Percentiles rank a stretch among this genome's conserved stretches.
phyloP scores from a whole-genome alignment of 148 eudicot genomes.

The Agrostemma githago region DNA sequence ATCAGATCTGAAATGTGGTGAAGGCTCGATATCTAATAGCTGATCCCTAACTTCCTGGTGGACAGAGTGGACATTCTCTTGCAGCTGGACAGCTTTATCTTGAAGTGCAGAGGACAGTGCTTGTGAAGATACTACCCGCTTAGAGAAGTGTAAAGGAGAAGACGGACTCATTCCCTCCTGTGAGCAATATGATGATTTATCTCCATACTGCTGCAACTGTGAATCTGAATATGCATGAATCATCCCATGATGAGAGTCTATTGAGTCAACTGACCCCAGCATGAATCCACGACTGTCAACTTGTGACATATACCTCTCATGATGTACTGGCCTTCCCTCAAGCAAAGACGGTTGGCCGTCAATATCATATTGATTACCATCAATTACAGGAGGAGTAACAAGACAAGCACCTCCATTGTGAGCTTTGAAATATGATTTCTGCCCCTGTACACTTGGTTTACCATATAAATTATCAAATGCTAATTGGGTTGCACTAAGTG shows the following conservation, averaged over 20 bases:
- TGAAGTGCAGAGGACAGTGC: slow-evolving; percentile 25
- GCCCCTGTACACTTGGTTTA: slow-evolving; percentile 24
- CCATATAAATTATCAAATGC: slow-evolving; percentile 30
- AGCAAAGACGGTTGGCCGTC: slow-evolving; percentile 29
- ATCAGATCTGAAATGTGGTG: slow-evolving; percentile 28
- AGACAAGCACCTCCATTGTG: slow-evolving; percentile 27
- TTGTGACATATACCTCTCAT: slow-evolving; percentile 45
- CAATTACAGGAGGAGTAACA: slow-evolving; percentile 24
- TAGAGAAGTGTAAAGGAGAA: slow-evolving; percentile 37
- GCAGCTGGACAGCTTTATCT: slow-evolving; percentile 33
- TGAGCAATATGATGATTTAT: slow-evolving; percentile 42
- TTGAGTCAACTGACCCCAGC: slow-evolving; percentile 39
- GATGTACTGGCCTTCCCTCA: slow-evolving; percentile 33
- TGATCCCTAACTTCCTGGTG: slow-evolving; percentile 35
- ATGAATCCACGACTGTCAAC: slow-evolving; percentile 36
- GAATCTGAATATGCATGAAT: slow-evolving; percentile 82
- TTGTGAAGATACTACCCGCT: slow-evolving; percentile 30
- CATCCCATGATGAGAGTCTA: slow-evolving; percentile 48
- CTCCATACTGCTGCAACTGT: slow-evolving; percentile 55
- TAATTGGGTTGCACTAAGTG: slow-evolving; percentile 34
- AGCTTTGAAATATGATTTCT: slow-evolving; percentile 25
- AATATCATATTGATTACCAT: slow-evolving; percentile 27
- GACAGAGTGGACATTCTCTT: slow-evolving; percentile 27
- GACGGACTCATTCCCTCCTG: slow-evolving; percentile 49
- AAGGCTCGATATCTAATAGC: slow-evolving; percentile 35